These are phyloP conservation scores for Anthostomella pinea DNA, from an alignment of 2,329 filamentous ascomycete species.

Conservation along the genomic window DNA sequence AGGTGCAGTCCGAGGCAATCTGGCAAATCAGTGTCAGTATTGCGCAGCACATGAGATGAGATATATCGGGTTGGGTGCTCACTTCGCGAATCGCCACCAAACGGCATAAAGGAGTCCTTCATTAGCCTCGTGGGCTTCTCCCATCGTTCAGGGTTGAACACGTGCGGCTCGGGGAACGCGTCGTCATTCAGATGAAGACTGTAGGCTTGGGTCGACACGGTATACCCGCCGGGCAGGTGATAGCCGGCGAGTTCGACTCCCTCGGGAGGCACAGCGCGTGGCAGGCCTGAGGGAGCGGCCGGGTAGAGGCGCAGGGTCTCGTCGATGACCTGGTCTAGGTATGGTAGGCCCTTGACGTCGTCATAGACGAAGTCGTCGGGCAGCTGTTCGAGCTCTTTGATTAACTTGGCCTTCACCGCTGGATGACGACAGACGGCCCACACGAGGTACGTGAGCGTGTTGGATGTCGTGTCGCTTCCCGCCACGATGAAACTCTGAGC, in stretches of 20 bases:
- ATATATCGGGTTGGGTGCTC: conserved; percentile 22
- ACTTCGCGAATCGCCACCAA: conserved; percentile 29
- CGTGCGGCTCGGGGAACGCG: conserved; percentile 37
- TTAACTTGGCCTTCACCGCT: conserved; percentile 24
- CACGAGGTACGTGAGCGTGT: conserved; percentile 45
- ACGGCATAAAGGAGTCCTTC: conserved; percentile 28
- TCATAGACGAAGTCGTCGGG: conserved; percentile 26
- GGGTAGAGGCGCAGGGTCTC: conserved; percentile 33
- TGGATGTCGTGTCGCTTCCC: conserved; percentile 51
- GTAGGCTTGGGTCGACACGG: conserved; percentile 36
- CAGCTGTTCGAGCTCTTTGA: conserved; percentile 18
- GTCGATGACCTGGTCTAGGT: conserved; percentile 31
- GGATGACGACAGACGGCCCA: conserved; percentile 37
- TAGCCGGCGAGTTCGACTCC: conserved; percentile 33
- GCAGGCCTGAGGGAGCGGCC: conserved; percentile 32
- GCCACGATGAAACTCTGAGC: conserved; percentile 43
- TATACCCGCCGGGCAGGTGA: conserved; percentile 33
- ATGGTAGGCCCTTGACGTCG: conserved; percentile 31
- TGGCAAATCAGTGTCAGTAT: conserved; percentile 6
- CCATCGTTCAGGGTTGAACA: conserved; percentile 24
- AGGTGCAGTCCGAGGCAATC: conserved; percentile 54
- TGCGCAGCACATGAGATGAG: neutral
- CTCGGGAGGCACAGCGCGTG: conserved; percentile 30
- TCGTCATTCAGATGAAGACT: conserved; percentile 37
- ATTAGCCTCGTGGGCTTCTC: conserved; percentile 23